Evolutionary conservation across 306 rosid species (phyloP).

Genomic region (Bauhinia variegata): DNA sequence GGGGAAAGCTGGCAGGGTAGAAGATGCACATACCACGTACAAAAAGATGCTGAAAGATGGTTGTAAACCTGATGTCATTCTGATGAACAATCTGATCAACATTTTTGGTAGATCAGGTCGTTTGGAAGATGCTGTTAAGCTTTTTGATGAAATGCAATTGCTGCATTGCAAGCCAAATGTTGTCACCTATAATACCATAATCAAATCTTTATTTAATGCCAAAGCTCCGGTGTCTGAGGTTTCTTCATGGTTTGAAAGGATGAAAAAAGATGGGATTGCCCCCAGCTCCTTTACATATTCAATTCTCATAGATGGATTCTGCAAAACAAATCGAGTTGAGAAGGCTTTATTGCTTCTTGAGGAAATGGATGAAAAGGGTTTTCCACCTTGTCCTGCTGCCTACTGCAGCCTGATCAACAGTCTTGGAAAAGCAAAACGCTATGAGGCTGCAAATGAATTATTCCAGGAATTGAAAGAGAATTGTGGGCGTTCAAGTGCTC

Average conservation of each 20-base stretch:
- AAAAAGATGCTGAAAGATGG: slow-evolving; percentile 68
- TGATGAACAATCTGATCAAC: slow-evolving; percentile 83
- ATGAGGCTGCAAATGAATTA: slow-evolving; percentile 89
- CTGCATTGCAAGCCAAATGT: slow-evolving; percentile 69
- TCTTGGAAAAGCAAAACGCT: slow-evolving; percentile 88
- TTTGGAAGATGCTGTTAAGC: slow-evolving; percentile 59
- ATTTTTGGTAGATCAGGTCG: slow-evolving; percentile 72
- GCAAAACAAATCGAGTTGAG: slow-evolving; percentile 87
- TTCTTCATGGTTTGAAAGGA: slow-evolving; percentile 78
- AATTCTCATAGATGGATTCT: slow-evolving; percentile 87
- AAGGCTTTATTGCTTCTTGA: slow-evolving; percentile 92
- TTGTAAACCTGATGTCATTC: slow-evolving; percentile 76
- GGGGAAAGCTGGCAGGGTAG: slow-evolving; percentile 84
- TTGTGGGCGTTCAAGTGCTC: slow-evolving; percentile 82
- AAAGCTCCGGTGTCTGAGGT: slow-evolving; percentile 69
- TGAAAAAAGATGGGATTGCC: slow-evolving; percentile 70
- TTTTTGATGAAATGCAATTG: slow-evolving; percentile 70
- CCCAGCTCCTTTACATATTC: slow-evolving; percentile 90
- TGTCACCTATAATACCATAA: slow-evolving; percentile 77
- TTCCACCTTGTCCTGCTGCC: slow-evolving; percentile 96
- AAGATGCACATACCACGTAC: slow-evolving; percentile 61
- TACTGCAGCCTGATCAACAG: slow-evolving; percentile 92
- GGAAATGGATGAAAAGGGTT: slow-evolving; percentile 94
- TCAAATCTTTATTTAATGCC: slow-evolving; percentile 74
- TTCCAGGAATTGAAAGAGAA: slow-evolving; percentile 91